Evolutionary conservation across 495 filamentous ascomycete species (phyloP), one percentile per base, ranked within the genome.

Genomic region (Aspergillus leporis): DNA sequence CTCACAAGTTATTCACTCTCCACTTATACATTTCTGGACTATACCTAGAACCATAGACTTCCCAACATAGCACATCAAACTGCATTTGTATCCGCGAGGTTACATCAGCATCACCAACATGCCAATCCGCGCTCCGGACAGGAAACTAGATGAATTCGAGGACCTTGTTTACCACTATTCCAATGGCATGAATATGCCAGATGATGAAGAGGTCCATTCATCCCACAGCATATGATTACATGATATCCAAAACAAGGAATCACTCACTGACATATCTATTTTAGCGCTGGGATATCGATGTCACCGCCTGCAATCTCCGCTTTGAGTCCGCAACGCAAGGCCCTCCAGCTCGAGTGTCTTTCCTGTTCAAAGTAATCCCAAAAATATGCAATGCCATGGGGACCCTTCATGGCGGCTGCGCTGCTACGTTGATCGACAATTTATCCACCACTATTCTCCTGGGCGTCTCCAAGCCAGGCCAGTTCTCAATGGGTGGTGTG

Each of bases 351-450:
- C 68, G 64, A 36, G 71, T 71, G 52, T 69, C 68, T 3, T 80
- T 71, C 58, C 66, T 69, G 1, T 78, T 85, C 58, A 83, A 72
- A 32, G 75, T 87, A 25, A 72, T 80, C 16, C 77, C 78, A 0
- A 47, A 72, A 3, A 81, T 89, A 58, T 77, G 74, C 73, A 92
- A 91, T 68, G 69, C 74, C 12, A 54, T 86, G 12, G 74, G 74
- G 0, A 89, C 80, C 68, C 72, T 93, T 13, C 90, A 92, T 64
- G 90, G 90, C 38, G 90, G 89, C 5, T 87, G 83, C 62, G 77
- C 81, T 0, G 82, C 89, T 0, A 85, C 87, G 0, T 68, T 91
- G 2, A 85, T 90, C 63, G 88, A 91, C 67, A 67, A 83, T 21
- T 82, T 86, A 61, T 90, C 90, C 0, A 83, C 82, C 4, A 64